Base-by-base conservation (phyloP, 2,329 filamentous ascomycete species). In the Pseudogymnoascus destructans region DNA sequence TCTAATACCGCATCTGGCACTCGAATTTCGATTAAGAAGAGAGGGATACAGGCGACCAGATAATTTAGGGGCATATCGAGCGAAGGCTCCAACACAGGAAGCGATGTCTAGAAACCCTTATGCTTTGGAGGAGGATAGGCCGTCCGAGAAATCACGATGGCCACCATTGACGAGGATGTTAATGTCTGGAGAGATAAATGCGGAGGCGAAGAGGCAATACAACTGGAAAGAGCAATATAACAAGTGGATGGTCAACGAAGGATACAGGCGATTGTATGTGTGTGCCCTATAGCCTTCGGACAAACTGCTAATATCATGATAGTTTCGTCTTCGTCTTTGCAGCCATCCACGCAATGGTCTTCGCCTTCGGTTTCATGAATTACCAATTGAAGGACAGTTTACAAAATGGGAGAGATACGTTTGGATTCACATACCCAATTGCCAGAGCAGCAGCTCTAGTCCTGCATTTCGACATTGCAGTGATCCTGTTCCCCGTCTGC, bases 211-310 rank as follows among this genome's bases (percentile, higher is more conserved):
- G 64, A 83, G 82, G 68, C 79, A 84, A 59, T 74, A 92, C 65
- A 82, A 81, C 21, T 71, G 80, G 62, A 79, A 80, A 67, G 86
- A 92, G 70, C 86, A 80, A 69, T 86, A 92, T 68, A 85, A 91
- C 70, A 77, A 84, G 64, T 93, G 88, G 88, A 91, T 93, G 87
- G 85, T 92, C 61, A 92, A 92, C 69, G 88, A 92, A 70, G 88
- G 88, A 61, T 90, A 89, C 70, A 79, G 86, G 69, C 78, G 86
- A 81, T 78, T 92, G 82, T 89, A 77, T 59, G 85, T 79, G 58
- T 15, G 5, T 5, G 5, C 13, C 27, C 42, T 33, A 25, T 59
- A 57, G 59, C 46, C n/a, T 58, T 36, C 19, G 46, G 33, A n/a
- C 25, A 57, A 54, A 54, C 55, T 57, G 49, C 60, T 68, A 68